Base-by-base conservation (phyloP, 148 eudicot species). In the Silene conica region DNA sequence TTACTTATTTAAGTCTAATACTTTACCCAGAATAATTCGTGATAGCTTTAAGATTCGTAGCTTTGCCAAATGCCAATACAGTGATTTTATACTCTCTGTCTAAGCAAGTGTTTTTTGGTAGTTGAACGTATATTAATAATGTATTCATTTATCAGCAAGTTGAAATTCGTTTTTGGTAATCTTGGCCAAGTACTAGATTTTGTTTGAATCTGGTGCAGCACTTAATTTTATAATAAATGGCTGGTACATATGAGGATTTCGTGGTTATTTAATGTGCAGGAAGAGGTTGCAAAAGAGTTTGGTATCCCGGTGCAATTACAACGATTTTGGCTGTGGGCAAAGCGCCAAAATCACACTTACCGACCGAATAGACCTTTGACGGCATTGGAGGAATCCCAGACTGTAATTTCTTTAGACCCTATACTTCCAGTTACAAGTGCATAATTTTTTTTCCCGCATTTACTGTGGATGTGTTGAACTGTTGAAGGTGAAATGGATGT, bases 251-350 rank as follows among this genome's bases (percentile, higher is more conserved):
- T 68, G 54, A 63, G 59, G 61, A 43, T 10, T n/a, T 43, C 43
- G 7, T 38, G 54, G 55, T 23, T 38, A 66, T 77, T 50, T 80
- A 73, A 38, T 3, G 4, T 63, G 71, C 88, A 92, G 97, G 96
- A 92, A 80, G 96, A 90, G 80, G 93, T 92, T 82, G 96, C 97
- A 16, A 92, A 92, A 78, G 96, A 92, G 58, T 90, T 92, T 71
- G 92, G 92, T 25, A 82, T 92, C 69, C 96, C 97, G 48, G 90
- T 92, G 67, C 91, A 90, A 74, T 90, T 84, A 81, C 97, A 87
- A 77, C 89, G 96, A 38, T 92, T 84, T 80, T 92, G 97, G 97
- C 74, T 90, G 62, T 92, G 97, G 97, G 97, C 97, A 45, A 92
- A 92, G 85, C 89, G 97, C 54, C 96, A 92, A 82, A 92, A 92